Percentiles rank a stretch among this genome's conserved stretches.
These are phyloP conservation scores for Eucalyptus sp. DNA, from an alignment of 345 rosid species.

Conservation along the genomic window DNA sequence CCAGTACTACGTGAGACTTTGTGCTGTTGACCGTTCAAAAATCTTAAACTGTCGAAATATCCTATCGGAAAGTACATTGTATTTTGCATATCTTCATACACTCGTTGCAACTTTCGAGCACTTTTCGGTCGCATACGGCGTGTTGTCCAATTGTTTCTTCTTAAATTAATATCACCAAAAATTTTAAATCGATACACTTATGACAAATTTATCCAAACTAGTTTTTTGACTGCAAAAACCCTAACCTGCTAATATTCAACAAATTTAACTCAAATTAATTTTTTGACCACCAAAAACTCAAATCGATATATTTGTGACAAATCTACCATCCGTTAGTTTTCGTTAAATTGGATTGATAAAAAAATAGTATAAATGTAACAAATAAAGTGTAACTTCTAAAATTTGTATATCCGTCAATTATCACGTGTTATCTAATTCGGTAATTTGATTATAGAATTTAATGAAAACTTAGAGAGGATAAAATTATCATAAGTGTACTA, in stretches of 20 bases:
- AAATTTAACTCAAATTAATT: no score
- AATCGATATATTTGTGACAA: no score
- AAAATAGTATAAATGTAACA: no score
- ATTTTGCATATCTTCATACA: not conserved
- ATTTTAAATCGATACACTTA: rapidly evolving
- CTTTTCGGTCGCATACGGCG: rapidly evolving
- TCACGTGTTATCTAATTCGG: rapidly evolving
- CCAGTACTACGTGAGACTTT: not conserved
- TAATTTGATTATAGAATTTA: no score
- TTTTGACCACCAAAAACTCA: rapidly evolving
- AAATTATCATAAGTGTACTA: rapidly evolving
- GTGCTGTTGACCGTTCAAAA: no score
- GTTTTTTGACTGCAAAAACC: rapidly evolving
- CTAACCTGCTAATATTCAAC: no score
- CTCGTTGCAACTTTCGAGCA: not conserved
- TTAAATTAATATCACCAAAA: no score
- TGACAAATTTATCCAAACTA: rapidly evolving
- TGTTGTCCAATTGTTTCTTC: not conserved
- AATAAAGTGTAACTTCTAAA: no score
- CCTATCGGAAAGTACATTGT: not conserved
- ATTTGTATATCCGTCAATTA: rapidly evolving
- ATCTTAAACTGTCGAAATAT: not conserved
- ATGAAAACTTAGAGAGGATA: rapidly evolving
- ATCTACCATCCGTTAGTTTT: rapidly evolving
- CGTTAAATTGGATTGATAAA: rapidly evolving